Conservation (phyloP, 441 rosid species). For the Erodium moschatum region DNA sequence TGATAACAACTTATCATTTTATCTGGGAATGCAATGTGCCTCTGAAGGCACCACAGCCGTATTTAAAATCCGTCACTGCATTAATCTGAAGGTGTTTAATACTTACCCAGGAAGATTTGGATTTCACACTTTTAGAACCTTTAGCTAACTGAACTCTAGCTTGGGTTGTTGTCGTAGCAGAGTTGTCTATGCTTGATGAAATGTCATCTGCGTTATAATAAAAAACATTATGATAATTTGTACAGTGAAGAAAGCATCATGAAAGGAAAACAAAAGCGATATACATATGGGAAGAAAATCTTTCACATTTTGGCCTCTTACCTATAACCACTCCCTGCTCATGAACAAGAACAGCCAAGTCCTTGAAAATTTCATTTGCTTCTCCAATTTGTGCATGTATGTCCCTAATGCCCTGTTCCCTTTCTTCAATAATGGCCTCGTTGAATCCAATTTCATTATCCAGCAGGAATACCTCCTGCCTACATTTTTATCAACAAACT, state of each 20-base stretch:
- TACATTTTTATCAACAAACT: constrained; percentile 19
- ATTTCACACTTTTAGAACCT: constrained; percentile 51
- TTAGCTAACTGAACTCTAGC: constrained; percentile 45
- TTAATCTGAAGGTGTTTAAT: neutral
- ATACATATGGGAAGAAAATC: neutral
- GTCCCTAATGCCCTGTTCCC: constrained; percentile 58
- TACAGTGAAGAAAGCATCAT: constrained; percentile 1
- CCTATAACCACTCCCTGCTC: constrained; percentile 66
- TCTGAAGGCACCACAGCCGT: neutral
- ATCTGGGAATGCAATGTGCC: neutral
- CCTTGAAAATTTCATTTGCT: constrained; percentile 60
- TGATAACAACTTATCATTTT: neutral
- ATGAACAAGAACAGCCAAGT: constrained; percentile 62
- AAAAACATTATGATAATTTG: constrained; percentile 1
- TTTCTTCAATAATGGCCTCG: constrained; percentile 64
- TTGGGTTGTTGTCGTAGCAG: constrained; percentile 41
- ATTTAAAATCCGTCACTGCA: constrained; percentile 9
- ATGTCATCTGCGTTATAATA: constrained; percentile 42
- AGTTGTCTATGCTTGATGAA: constrained; percentile 48
- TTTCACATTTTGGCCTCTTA: constrained; percentile 22
- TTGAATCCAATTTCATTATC: constrained; percentile 62
- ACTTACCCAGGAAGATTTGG: constrained; percentile 56
- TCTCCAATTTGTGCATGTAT: constrained; percentile 53
- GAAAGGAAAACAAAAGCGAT: constrained; percentile 7
- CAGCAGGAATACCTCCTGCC: constrained; percentile 46